Base-by-base conservation (phyloP, 1,284 basidiomycete genomes). In the Cystobasidium sp. region DNA sequence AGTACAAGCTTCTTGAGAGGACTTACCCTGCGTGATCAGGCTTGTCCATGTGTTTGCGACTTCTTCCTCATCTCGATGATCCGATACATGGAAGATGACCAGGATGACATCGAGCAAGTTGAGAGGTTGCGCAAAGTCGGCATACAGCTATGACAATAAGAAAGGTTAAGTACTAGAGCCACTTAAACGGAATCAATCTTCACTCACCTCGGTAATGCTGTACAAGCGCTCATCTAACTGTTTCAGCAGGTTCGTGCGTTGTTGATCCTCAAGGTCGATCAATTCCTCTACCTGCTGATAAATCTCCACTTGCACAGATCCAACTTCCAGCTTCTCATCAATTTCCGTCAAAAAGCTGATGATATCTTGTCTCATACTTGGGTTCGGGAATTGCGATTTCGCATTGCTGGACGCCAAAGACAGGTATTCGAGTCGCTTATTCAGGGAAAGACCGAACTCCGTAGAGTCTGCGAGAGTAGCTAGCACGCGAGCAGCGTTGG, bases 281-380 rank as follows among this genome's bases (percentile, higher is more conserved):
- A 82, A 80, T 64, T 81, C 81, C 77, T 83, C 78, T 78, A 86
- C 81, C 1, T 82, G 82, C 6, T 82, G 78, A 49, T 80, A 82
- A 22, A 95, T 87, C 83, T 97, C 94, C 51, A 96, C 85, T 81
- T 99, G 97, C 9, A 99, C 94, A 83, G 96, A 92, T 3, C 94
- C 93, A 14, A 99, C 97, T 73, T 99, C 97, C 9, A 99, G 87
- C 81, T 94, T 94, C 83, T 99, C 97, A 83, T 98, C 95, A 18
- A 97, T 85, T 77, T 94, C 91, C 0, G 91, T 92, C 37, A 96
- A 86, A 85, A 98, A 97, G 62, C 92, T 90, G 71, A 98, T 93
- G 22, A 88, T 89, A 82, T 93, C 94, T 78, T 92, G 90, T 77
- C 87, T 85, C 6, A 82, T 78, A 1, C 61, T 77, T 43, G 91